phyloP scores from a whole-genome alignment of 2,329 filamentous ascomycete genomes.

The Seiridium unicorne region DNA sequence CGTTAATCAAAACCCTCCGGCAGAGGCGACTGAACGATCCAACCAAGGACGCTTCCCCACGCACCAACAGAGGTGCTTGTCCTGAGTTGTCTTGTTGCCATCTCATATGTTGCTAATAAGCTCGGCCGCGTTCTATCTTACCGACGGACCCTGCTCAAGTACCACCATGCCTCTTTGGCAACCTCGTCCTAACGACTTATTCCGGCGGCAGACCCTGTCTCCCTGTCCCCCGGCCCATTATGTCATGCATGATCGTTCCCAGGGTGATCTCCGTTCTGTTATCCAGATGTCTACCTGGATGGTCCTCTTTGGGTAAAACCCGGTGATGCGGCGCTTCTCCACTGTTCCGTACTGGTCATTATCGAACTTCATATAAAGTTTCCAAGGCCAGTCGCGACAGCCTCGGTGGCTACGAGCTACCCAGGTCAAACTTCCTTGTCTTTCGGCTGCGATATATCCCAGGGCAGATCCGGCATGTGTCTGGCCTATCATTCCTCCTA shows the following conservation, averaged over 20 bases:
- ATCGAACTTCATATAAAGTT: slow-evolving; percentile 19
- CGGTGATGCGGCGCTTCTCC: slow-evolving; percentile 21
- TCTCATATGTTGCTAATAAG: not conserved
- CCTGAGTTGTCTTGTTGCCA: not conserved
- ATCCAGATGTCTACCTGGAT: slow-evolving; percentile 24
- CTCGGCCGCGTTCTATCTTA: not conserved
- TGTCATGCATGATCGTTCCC: slow-evolving; percentile 41
- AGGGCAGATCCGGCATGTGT: slow-evolving; percentile 2
- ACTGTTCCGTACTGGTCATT: slow-evolving; percentile 17
- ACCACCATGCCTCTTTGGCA: slow-evolving; percentile 9
- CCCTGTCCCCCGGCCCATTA: slow-evolving; percentile 31
- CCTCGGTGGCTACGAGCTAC: slow-evolving; percentile 8
- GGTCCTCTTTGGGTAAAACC: slow-evolving; percentile 15
- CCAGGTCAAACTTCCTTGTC: not conserved
- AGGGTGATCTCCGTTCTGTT: slow-evolving; percentile 32
- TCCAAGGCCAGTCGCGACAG: slow-evolving; percentile 14
- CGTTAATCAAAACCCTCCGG: slow-evolving; percentile 1
- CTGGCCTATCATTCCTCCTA: not conserved
- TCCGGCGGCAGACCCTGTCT: slow-evolving; percentile 15
- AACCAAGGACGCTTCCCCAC: not conserved
- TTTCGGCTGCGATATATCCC: slow-evolving; percentile 2
- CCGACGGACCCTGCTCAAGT: slow-evolving; percentile 7
- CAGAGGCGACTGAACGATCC: not conserved
- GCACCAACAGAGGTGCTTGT: not conserved
- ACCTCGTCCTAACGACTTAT: slow-evolving; percentile 8